Evolutionary conservation across 2,329 filamentous ascomycete genomes (phyloP), one percentile per base, ranked within the genome.

Genomic region (Capronia americana): DNA sequence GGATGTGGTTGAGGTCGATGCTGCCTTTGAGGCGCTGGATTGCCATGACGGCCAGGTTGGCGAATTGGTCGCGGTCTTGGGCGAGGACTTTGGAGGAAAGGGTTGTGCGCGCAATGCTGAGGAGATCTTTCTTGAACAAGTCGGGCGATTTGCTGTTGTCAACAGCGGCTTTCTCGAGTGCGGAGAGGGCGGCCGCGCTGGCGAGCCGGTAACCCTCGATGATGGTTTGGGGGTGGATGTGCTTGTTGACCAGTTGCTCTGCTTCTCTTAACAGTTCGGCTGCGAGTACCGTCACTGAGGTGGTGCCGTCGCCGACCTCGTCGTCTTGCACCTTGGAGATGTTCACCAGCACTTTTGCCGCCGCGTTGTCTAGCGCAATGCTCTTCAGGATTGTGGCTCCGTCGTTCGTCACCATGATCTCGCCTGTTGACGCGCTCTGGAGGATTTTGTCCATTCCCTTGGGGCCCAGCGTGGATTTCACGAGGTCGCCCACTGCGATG

Each of bases 401-500:
- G 81, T 99, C 95, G 81, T 99, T 99, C 66, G 95, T 99, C 69
- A 99, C 95, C 88, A 98, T 92, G 75, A 98, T 97, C 76, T 98
- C 92, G 75, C 92, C 92, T 48, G 95, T 98, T 57, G 94, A 98
- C 61, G 92, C 93, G 79, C 93, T 97, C 80, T 96, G 93, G 77
- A 96, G 84, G 79, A 97, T 97, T 85, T 97, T 97, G 85, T 98
- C 95, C 93, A 98, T 98, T 74, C 95, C 95, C 84, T 98, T 98
- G 44, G 95, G 95, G 6, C 95, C 95, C 38, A 99, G 83, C 11
- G 95, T 98, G 79, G 92, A 96, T 87, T 99, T 99, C 61, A 99
- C 95, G 73, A 99, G 82, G 75, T 99, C 95, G 61, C 95, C 95
- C 55, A 99, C 95, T 63, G 95, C 95, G 77, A 99, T 99, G 78